A percentile compares a stretch with the other conserved stretches of the same genome.
Evolutionary conservation across 2,329 filamentous ascomycete genomes (phyloP).

Genomic region (Ambrosiella cleistominuta): DNA sequence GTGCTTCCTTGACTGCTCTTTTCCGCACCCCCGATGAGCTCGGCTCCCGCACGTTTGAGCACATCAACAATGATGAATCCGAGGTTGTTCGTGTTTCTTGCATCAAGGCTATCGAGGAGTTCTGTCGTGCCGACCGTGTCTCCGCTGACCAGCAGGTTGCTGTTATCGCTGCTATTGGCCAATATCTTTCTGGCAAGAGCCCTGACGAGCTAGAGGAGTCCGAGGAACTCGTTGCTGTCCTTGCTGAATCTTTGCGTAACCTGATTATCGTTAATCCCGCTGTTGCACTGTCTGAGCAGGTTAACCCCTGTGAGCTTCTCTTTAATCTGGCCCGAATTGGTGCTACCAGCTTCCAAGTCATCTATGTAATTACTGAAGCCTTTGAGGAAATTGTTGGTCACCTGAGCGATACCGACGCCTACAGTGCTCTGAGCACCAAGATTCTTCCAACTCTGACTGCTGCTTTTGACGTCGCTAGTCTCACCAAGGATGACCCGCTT

Average conservation of each 20-base stretch:
- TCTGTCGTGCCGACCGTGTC: constrained; percentile 36
- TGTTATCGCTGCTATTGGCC: constrained; percentile 44
- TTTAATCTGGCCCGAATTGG: constrained; percentile 82
- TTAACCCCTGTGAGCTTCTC: constrained; percentile 62
- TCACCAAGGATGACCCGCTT: constrained; percentile 71
- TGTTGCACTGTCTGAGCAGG: constrained; percentile 53
- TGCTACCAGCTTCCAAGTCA: constrained; percentile 78
- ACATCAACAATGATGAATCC: constrained; percentile 56
- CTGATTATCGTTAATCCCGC: constrained; percentile 64
- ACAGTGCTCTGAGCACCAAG: constrained; percentile 63
- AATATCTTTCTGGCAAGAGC: constrained; percentile 67
- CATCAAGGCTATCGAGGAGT: constrained; percentile 65
- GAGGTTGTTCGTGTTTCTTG: constrained; percentile 88
- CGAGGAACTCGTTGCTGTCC: constrained; percentile 78
- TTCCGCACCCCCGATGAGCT: constrained; percentile 46
- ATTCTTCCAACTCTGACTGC: constrained; percentile 75
- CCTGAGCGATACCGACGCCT: constrained; percentile 51
- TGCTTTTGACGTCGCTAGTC: constrained; percentile 71
- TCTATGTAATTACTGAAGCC: constrained; percentile 69
- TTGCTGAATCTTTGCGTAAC: constrained; percentile 72
- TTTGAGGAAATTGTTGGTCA: constrained; percentile 72
- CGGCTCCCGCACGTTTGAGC: constrained; percentile 55
- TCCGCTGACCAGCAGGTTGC: constrained; percentile 38
- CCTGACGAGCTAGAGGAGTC: constrained; percentile 69
- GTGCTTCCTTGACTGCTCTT: constrained; percentile 59